Percentiles rank a stretch among this genome's conserved stretches.
phyloP scores from a whole-genome alignment of 169 alveolate genomes.

The Perkinsus chesapeaki region DNA sequence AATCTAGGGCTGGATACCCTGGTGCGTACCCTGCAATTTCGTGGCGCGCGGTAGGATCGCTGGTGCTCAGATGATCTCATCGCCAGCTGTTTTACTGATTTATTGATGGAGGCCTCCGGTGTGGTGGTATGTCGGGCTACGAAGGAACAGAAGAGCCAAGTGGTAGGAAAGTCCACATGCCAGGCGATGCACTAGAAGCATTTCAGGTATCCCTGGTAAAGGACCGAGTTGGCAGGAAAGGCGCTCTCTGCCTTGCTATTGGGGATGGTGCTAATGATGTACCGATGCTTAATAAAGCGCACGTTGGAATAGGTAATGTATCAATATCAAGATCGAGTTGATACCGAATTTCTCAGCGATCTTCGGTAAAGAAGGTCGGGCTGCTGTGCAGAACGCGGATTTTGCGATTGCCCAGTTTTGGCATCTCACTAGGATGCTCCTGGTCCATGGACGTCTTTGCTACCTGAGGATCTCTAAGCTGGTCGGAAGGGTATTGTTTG shows the following conservation, averaged over 20 bases:
- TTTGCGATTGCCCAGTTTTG: conserved; percentile 83
- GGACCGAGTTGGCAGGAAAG: conserved; percentile 16
- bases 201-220: conserved; percentile 58
- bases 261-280: conserved; percentile 99
- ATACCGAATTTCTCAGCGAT: conserved; percentile 54
- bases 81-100: not conserved
- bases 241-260: conserved; percentile 57
- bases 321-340: not conserved
- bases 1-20: not conserved
- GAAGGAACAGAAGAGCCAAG: conserved; percentile 65
- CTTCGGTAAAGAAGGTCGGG: conserved; percentile 91
- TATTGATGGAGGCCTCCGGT: not conserved
- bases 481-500: not conserved
- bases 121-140: conserved; percentile 59
- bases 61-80: not conserved
- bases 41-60: too few relatives aligned
- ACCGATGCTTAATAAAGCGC: conserved; percentile 74
- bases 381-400: conserved; percentile 95
- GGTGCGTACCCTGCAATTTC: not conserved
- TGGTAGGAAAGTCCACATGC: too few relatives aligned
- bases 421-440: conserved; percentile 68
- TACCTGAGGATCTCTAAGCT: conserved; percentile 87
- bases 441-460: conserved; percentile 94
- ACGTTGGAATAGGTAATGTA: conserved; percentile 61
- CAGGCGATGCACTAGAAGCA: too few relatives aligned